Base-by-base conservation (phyloP, 768 basidiomycete species). In the Agrocybe pediades region DNA sequence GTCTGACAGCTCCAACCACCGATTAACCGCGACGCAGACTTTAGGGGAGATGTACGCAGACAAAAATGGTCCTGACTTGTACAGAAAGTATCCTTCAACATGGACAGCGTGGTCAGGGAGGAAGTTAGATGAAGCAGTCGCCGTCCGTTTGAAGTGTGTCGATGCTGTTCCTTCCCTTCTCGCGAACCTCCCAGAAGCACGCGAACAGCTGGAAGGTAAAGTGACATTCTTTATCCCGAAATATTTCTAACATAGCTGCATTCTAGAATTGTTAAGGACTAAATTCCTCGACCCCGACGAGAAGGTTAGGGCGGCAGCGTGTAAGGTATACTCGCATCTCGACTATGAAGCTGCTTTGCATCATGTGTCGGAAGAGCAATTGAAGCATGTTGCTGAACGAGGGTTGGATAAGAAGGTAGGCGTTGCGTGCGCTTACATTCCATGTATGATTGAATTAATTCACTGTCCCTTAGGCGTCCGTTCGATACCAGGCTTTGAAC, bases 271-370 rank as follows among this genome's bases (percentile, higher is more conserved):
- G 29, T 70, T 95, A 26, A 64, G 69, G 20, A 64, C 70, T 13
- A 95, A 95, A 62, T 70, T 96, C 5, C 62, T 81, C 1, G 97
- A 99, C 68, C 87, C 92, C 0, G 97, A 98, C 58, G 97, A 98
- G 54, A 91, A 86, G 63, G 87, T 99, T 39, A 84, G 97, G 24
- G 84, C 89, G 6, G 87, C 92, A 0, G 85, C 86, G 0, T 96
- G 94, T 75, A 86, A 81, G 62, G 70, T 92, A 9, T 92, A 93
- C 59, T 84, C 86, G 1, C 81, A 86, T 50, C 72, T 98, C 9
- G 95, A 98, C 66, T 98, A 93, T 64, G 97, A 99, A 70, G 89
- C 88, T 0, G 89, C 86, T 0, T 66, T 94, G 26, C 95, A 96
- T 65, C 86, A 92, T 62, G 85, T 95, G 24, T 81, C 84, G 8